Conservation (phyloP, 257 asterid genomes). For the Handroanthus guayacan region DNA sequence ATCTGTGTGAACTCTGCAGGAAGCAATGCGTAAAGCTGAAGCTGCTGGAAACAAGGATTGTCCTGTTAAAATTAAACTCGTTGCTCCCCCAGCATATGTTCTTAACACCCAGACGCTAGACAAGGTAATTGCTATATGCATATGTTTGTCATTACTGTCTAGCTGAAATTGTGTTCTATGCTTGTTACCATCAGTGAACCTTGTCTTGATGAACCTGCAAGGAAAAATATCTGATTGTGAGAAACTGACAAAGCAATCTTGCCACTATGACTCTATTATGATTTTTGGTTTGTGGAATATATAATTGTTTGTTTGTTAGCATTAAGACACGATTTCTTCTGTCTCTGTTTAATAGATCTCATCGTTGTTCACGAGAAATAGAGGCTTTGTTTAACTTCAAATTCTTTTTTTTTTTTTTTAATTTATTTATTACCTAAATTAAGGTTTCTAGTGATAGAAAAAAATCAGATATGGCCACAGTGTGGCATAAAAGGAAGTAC, state of each 20-base stretch:
- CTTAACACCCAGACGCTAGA: conserved; percentile 77
- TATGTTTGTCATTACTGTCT: neutral
- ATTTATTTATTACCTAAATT: no score
- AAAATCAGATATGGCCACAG: neutral
- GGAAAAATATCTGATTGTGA: neutral
- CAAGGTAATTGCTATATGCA: conserved; percentile 49
- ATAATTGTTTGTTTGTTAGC: neutral
- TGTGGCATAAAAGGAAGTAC: no score
- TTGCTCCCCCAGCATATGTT: conserved; percentile 77
- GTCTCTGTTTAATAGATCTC: no score
- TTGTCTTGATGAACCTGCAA: neutral
- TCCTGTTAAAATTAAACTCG: conserved; percentile 81
- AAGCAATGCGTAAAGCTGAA: conserved; percentile 92
- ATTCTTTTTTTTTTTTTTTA: neutral
- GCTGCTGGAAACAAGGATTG: conserved; percentile 85
- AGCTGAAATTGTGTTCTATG: neutral
- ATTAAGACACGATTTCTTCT: neutral
- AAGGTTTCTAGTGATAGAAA: neutral
- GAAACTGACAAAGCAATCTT: neutral
- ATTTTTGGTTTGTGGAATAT: neutral
- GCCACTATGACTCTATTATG: neutral
- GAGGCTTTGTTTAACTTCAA: neutral
- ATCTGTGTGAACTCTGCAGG: conserved; percentile 47
- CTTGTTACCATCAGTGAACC: neutral
- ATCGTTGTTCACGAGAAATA: neutral